Conservation (phyloP, 257 asterid genomes). For the Solanum medicagineum region DNA sequence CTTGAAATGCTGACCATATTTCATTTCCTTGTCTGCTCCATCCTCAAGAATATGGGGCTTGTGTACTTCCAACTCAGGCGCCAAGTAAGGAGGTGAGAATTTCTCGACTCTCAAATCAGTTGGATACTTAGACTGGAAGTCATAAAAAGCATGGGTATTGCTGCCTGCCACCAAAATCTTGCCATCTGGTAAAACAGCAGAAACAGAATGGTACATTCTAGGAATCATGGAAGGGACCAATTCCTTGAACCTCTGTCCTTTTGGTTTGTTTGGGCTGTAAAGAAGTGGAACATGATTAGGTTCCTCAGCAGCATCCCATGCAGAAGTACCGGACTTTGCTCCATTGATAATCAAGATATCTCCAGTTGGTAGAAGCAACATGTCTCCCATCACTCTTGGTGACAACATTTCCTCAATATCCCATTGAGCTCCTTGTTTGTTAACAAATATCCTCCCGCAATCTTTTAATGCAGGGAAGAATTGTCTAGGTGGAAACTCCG, state of each 20-base stretch:
- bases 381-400: constrained; percentile 69
- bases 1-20: constrained; percentile 31
- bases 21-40: constrained; percentile 9
- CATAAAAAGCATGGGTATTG: constrained; percentile 55
- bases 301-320: constrained; percentile 56
- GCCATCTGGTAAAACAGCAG: constrained; percentile 56
- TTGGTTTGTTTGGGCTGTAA: constrained; percentile 31
- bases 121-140: constrained; percentile 26
- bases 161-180: constrained; percentile 69
- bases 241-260: constrained; percentile 38
- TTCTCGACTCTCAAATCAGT: constrained; percentile 73
- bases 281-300: constrained; percentile 56
- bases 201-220: constrained; percentile 71
- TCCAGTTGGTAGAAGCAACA: constrained; percentile 62
- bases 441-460: constrained; percentile 47
- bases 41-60: constrained; percentile 26
- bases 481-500: constrained; percentile 29
- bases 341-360: constrained; percentile 54
- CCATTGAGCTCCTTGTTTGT: constrained; percentile 28
- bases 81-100: constrained; percentile 75
- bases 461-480: constrained; percentile 46
- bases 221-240: constrained; percentile 38
- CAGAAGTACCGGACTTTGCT: constrained; percentile 64
- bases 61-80: constrained; percentile 16
- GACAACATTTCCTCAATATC: constrained; percentile 70